Evolutionary conservation across 768 basidiomycete genomes (phyloP), one percentile per base, ranked within the genome.

Genomic region (Pulveroboletus sp.): DNA sequence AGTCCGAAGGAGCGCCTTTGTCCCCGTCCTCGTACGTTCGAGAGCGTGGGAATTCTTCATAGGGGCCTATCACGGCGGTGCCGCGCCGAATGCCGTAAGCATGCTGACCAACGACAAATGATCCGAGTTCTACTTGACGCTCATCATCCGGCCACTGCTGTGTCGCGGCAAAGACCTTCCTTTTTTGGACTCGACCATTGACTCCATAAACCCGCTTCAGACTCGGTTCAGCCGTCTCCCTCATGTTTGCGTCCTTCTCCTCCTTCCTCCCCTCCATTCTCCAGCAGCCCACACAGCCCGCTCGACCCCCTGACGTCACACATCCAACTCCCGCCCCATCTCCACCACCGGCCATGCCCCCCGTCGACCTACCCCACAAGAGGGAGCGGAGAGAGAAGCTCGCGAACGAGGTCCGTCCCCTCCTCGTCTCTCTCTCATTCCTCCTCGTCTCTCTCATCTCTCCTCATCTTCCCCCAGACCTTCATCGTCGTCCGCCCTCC

Each of bases 401-500:
- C 38, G 65, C 73, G 8, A 76, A 76, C 59, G 81, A 82, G 71
- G 81, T 79, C 46, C 43, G 69, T 56, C 14, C 26, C 13, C 40
- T 49, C 54, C 21, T 39, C 54, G 27, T 41, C 43, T 31, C 13
- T 45, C 47, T 39, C 37, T n/a, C n/a, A n/a, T n/a, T n/a, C 13
- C 40, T 49, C 54, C 21, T 39, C 54, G 27, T 41, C 43, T 31
- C 13, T 45, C 47, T 39, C 37, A 44, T 30, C 45, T 37, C 1
- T 49, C 46, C 51, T 58, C 39, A 61, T 47, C 28, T 10, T 28
- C 46, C 43, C 24, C 5, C 63, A 94, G 92, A 89, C 87, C 0
- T 92, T 93, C 71, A 89, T 94, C 50, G 83, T 95, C 62, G 93
- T 95, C 48, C 82, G 89, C 43, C 93, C 93, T 5, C 92, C 92